phyloP scores from a whole-genome alignment of 805 yeast species.

The Teunomyces barrocoloradensis region DNA sequence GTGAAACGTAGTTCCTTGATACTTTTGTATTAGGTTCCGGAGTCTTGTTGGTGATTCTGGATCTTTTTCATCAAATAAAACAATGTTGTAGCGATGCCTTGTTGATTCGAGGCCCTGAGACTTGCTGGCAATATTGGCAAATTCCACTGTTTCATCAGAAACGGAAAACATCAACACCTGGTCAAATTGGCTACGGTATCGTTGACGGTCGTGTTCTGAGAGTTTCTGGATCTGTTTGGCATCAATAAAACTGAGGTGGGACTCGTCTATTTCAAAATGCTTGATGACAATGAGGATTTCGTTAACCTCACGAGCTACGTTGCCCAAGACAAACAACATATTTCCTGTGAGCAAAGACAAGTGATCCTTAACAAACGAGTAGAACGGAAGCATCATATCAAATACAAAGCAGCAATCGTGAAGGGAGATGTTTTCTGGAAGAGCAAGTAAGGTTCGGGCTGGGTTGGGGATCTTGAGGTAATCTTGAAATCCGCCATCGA shows the following conservation, averaged over 20 bases:
- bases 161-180: slow-evolving; percentile 23
- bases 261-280: slow-evolving; percentile 17
- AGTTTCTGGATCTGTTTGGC: slow-evolving; percentile 8
- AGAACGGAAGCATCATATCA: slow-evolving; percentile 37
- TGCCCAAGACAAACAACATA: slow-evolving; percentile 29
- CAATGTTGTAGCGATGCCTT: slow-evolving; percentile 21
- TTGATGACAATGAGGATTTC: slow-evolving; percentile 35
- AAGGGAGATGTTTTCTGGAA: slow-evolving; percentile 30
- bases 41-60: slow-evolving; percentile 10
- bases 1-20: slow-evolving; percentile 16
- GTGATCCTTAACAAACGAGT: slow-evolving; percentile 22
- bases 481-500: slow-evolving; percentile 43
- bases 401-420: slow-evolving; percentile 37
- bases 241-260: slow-evolving; percentile 10
- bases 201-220: slow-evolving; percentile 8
- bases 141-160: slow-evolving; percentile 12
- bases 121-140: slow-evolving; percentile 18
- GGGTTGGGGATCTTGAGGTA: slow-evolving; percentile 27
- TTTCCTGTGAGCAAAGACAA: slow-evolving; percentile 11
- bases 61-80: slow-evolving; percentile 17
- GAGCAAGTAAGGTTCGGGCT: slow-evolving; percentile 19
- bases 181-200: slow-evolving; percentile 14
- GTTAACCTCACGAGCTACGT: slow-evolving; percentile 29
- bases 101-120: slow-evolving; percentile 30
- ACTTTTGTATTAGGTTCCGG: slow-evolving; percentile 1